Evolutionary conservation across 202 grass and related monocot species (phyloP).

Genomic region (Setaria viridis): DNA sequence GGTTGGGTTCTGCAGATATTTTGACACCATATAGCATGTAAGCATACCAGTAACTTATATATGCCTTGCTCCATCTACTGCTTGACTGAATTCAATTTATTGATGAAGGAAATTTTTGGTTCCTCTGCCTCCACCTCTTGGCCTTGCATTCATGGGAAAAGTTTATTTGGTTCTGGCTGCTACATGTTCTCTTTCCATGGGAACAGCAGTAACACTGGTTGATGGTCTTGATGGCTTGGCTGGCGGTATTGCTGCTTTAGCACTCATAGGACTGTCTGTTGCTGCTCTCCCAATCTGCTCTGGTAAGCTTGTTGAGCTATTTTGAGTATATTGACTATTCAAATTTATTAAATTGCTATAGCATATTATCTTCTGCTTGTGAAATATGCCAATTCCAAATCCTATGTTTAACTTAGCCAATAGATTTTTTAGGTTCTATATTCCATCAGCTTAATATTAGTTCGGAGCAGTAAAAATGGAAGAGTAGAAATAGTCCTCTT

Average conservation of each 20-base stretch:
- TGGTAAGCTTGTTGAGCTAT: slow-evolving; percentile 52
- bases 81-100: slow-evolving; percentile 50
- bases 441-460: slow-evolving; percentile 3
- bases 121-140: slow-evolving; percentile 84
- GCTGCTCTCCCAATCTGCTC: slow-evolving; percentile 84
- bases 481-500: neutral
- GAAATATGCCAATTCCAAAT: neutral
- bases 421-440: neutral
- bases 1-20: slow-evolving; percentile 80
- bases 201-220: slow-evolving; percentile 74
- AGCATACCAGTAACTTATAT: slow-evolving; percentile 42
- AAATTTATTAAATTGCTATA: neutral
- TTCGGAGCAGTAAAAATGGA: neutral
- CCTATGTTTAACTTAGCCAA: neutral
- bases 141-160: slow-evolving; percentile 76
- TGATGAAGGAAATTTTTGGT: slow-evolving; percentile 83
- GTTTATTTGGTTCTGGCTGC: slow-evolving; percentile 72
- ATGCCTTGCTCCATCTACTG: slow-evolving; percentile 17
- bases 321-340: neutral
- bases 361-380: slow-evolving; percentile 11
- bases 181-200: slow-evolving; percentile 69
- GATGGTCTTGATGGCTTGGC: slow-evolving; percentile 94
- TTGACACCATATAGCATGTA: slow-evolving; percentile 94
- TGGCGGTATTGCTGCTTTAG: slow-evolving; percentile 81
- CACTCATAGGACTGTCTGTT: slow-evolving; percentile 80